phyloP scores from a whole-genome alignment of 352 stramenopile genomes.

The Globisporangium yorkense region DNA sequence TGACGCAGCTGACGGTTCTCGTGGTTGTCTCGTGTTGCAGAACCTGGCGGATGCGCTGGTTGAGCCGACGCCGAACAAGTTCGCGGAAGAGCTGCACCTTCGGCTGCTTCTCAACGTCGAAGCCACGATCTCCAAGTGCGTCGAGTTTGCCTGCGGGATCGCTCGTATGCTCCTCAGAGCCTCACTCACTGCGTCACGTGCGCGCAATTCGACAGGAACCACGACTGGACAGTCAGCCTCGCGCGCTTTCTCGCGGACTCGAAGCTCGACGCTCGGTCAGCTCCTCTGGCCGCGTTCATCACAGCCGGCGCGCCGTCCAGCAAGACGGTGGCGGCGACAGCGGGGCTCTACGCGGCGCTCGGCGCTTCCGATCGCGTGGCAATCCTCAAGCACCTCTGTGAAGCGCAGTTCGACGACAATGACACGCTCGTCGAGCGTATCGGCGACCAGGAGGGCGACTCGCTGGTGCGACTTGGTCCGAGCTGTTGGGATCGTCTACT shows the following conservation, averaged over 20 bases:
- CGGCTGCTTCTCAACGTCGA: conserved; percentile 44
- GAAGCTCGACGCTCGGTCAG: conserved; percentile 19
- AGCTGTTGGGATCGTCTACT: neutral
- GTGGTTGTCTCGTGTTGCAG: conserved; percentile 5
- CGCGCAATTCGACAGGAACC: conserved; percentile 20
- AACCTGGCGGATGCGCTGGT: conserved; percentile 32
- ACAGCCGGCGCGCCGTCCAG: neutral
- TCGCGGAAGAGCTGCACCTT: conserved; percentile 43
- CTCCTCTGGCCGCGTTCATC: conserved; percentile 10
- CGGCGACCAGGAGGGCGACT: conserved; percentile 42
- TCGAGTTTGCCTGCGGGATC: neutral
- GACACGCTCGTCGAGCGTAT: conserved; percentile 48
- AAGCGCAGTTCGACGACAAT: conserved; percentile 65
- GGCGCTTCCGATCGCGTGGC: conserved; percentile 31
- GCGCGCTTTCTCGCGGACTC: conserved; percentile 36
- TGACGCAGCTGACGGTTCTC: neutral
- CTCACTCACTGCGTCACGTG: neutral
- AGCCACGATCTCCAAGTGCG: conserved; percentile 35
- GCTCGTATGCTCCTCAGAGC: neutral
- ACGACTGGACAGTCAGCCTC: conserved; percentile 38
- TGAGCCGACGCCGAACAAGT: conserved; percentile 19
- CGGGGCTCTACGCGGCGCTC: conserved; percentile 38
- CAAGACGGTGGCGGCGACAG: conserved; percentile 17
- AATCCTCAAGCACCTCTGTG: conserved; percentile 56
- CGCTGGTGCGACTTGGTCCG: conserved; percentile 21